Conservation (phyloP, 1,284 basidiomycete species). For the Xerocomus amazonicus region DNA sequence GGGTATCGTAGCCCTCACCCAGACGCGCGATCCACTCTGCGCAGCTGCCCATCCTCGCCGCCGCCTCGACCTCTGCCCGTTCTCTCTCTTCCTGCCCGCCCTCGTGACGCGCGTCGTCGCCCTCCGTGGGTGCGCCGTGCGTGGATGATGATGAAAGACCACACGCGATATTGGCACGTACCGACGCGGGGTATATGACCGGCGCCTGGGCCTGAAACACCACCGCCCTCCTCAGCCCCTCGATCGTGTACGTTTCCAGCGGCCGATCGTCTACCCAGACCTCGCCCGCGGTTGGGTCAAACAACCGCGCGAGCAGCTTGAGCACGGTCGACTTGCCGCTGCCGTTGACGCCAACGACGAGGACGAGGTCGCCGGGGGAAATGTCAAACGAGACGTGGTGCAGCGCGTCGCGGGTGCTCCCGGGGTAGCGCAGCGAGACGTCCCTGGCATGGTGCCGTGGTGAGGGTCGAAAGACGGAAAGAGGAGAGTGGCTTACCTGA, state of each 20-base stretch:
- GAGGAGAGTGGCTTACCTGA: constrained; percentile 28
- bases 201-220: constrained; percentile 40
- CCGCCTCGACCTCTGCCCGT: constrained; percentile 27
- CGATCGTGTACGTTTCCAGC: constrained; percentile 27
- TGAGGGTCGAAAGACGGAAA: too few species aligned
- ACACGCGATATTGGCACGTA: constrained; percentile 42
- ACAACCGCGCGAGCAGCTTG: constrained; percentile 42
- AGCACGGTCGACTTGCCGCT: constrained; percentile 49
- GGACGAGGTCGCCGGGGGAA: constrained; percentile 42
- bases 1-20: constrained; percentile 33
- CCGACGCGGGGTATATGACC: constrained; percentile 39
- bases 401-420: constrained; percentile 28
- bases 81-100: too few species aligned
- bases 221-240: constrained; percentile 34
- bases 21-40: constrained; percentile 34
- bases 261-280: constrained; percentile 39
- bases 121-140: too few species aligned
- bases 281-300: constrained; percentile 37
- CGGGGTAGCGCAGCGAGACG: constrained; percentile 39
- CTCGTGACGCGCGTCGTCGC: too few species aligned
- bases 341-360: constrained; percentile 47
- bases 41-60: constrained; percentile 38
- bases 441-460: constrained; percentile 31
- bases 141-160: constrained; percentile 18
- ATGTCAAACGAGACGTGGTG: constrained; percentile 39